Conservation (phyloP, 1,284 basidiomycete genomes). For the Cryptococcus sp. region DNA sequence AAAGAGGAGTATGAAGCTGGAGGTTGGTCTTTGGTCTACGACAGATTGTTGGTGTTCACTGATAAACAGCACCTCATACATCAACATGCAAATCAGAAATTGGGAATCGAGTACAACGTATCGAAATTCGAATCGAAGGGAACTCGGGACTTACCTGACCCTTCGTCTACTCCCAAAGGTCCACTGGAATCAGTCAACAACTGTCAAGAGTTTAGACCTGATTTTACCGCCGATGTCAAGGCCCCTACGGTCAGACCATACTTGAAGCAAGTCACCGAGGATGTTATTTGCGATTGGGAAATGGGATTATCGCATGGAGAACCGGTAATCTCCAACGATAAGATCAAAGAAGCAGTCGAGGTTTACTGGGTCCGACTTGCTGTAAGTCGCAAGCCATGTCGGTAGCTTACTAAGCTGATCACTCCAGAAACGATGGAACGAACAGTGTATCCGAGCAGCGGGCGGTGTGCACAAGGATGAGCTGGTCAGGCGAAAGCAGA, state of each 20-base stretch:
- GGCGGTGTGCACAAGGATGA: slow-evolving; percentile 44
- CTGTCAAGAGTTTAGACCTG: slow-evolving; percentile 38
- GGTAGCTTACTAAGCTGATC: neutral
- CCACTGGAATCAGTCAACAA: slow-evolving; percentile 27
- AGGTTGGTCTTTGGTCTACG: slow-evolving; percentile 18
- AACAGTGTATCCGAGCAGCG: slow-evolving; percentile 34
- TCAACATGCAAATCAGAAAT: slow-evolving; percentile 42
- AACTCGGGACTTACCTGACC: slow-evolving; percentile 32
- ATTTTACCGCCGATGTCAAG: slow-evolving; percentile 29
- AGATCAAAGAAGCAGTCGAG: slow-evolving; percentile 35
- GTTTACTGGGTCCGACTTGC: slow-evolving; percentile 40
- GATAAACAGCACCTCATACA: slow-evolving; percentile 39
- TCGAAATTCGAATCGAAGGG: slow-evolving; percentile 32
- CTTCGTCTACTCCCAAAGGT: slow-evolving; percentile 17
- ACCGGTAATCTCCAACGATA: neutral
- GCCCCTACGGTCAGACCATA: slow-evolving; percentile 27
- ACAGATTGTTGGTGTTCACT: neutral
- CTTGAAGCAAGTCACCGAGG: slow-evolving; percentile 32
- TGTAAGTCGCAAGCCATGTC: slow-evolving; percentile 13
- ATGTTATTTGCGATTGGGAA: slow-evolving; percentile 30
- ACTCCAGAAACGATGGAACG: slow-evolving; percentile 39
- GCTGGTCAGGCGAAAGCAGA: slow-evolving; percentile 40
- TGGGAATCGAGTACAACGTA: slow-evolving; percentile 42
- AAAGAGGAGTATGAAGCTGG: slow-evolving; percentile 40
- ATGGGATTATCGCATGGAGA: neutral